phyloP scores from a whole-genome alignment of 768 basidiomycete species.

The Kwoniella shandongensis region DNA sequence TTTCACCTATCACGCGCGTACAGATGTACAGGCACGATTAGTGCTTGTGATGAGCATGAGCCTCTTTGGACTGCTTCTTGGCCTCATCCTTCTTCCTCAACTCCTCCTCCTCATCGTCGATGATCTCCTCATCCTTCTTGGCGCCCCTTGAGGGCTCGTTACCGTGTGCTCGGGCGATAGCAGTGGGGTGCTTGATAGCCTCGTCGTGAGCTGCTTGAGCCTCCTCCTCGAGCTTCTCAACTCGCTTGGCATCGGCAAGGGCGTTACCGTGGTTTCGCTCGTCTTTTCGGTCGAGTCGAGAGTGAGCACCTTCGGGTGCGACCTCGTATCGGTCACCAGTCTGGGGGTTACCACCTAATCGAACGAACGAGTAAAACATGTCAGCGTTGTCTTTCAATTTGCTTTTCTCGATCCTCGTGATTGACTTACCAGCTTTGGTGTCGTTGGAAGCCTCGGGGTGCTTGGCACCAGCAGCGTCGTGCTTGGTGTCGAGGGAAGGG shows the following conservation, averaged over 20 bases:
- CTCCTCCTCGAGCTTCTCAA: constrained; percentile 46
- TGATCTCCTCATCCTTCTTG: constrained; percentile 49
- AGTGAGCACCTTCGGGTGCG: constrained; percentile 42
- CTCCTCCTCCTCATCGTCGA: constrained; percentile 47
- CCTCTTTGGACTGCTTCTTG: constrained; percentile 36
- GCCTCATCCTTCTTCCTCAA: constrained; percentile 47
- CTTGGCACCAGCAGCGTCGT: constrained; percentile 22
- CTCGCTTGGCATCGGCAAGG: constrained; percentile 45
- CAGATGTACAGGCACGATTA: too few relatives aligned
- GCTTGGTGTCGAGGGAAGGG: constrained; percentile 22
- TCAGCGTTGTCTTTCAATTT: too few relatives aligned
- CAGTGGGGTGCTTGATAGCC: constrained; percentile 41
- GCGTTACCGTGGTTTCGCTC: constrained; percentile 47
- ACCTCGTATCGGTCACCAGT: constrained; percentile 41
- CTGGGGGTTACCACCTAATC: constrained; percentile 41
- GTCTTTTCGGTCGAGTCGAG: constrained; percentile 48
- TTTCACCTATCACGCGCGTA: not conserved
- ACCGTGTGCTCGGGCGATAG: constrained; percentile 42
- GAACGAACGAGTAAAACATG: too few relatives aligned
- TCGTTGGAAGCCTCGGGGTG: constrained; percentile 17
- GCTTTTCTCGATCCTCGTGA: too few relatives aligned
- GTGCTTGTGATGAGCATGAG: constrained; percentile 36
- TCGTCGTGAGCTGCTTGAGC: constrained; percentile 37
- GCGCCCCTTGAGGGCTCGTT: constrained; percentile 50
- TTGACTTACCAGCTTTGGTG: constrained; percentile 14